Conservation (phyloP, 2,329 filamentous ascomycete species). For the Aureobasidium zeae region DNA sequence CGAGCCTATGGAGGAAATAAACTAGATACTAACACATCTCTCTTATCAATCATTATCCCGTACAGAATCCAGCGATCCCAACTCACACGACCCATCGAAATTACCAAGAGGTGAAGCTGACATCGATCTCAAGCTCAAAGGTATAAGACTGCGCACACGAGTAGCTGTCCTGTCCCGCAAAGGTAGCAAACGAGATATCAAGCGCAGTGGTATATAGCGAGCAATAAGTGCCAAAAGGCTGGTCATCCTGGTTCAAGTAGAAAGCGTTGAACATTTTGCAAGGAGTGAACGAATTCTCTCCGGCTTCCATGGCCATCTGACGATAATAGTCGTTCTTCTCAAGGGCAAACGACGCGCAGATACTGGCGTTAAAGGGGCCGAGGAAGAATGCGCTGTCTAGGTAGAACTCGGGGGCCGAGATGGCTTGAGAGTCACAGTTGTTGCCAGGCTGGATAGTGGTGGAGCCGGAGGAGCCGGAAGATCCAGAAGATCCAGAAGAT, state of each 20-base stretch:
- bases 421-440: conserved; percentile 19
- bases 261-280: conserved; percentile 21
- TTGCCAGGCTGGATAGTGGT: conserved; percentile 19
- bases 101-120: no score
- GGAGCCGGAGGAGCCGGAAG: neutral
- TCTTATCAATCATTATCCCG: no score
- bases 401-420: conserved; percentile 16
- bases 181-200: conserved; percentile 13
- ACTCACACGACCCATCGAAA: no score
- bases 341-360: conserved; percentile 22
- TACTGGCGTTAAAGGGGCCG: conserved; percentile 21
- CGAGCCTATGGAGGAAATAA: no score
- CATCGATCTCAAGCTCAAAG: conserved; percentile 13
- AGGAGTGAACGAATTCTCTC: conserved; percentile 14
- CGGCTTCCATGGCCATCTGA: conserved; percentile 15
- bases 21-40: no score
- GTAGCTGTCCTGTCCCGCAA: conserved; percentile 14
- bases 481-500: conserved; percentile 24
- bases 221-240: conserved; percentile 21
- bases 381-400: conserved; percentile 22
- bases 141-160: conserved; percentile 14
- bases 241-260: conserved; percentile 19
- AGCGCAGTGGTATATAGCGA: conserved; percentile 20
- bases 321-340: conserved; percentile 20
- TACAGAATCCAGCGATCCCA: no score